Base-by-base conservation (phyloP, 371 early-diverging fungal genomes). In the Amoeboaphelidium protococcarum region DNA sequence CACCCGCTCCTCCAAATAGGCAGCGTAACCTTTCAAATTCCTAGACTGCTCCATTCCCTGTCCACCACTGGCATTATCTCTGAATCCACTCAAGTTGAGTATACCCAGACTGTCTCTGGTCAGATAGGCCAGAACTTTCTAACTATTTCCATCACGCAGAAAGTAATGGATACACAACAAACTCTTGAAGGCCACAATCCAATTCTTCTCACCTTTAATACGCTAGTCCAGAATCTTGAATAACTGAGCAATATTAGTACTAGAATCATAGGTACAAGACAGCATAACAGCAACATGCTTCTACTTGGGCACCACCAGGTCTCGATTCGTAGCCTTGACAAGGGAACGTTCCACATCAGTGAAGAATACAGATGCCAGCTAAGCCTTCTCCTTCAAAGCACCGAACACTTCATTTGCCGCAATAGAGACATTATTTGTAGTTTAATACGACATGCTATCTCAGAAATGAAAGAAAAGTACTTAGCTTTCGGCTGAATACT, bases 121-220 rank as follows among this genome's bases (percentile, higher is more conserved):
- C n/a, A 82, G 59, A 43, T 73, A 83, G 22, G 68, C 72, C 50
- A 80, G 62, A 2, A 78, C 68, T 12, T 69, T 63, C 25, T 78
- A 73, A 3, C 75, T 74, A 31, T 73, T 70, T 23, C 82, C 82
- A 50, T 83, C 74, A 23, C 79, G 67, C 60, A 85, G 72, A 53
- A 90, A 60, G 23, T 81, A 72, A 54, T 90, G 91, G 20, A 83
- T 63, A 25, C 83, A 66, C 46, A 84, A 73, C 41, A 90, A 66
- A 0, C 82, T 69, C 57, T 90, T 90, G 67, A 86, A 82, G 2
- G 75, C 77, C n/a, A 80, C 73, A 31, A 10, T 31, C 10, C 37
- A 6, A 10, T 31, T 10, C 37, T 16, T 31, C 10, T 16, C 37
- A 31, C 16, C 10, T 31, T 31, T 31, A 16, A 31, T 10, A 6